Percentiles rank a stretch among this genome's conserved stretches.
Conservation (phyloP, 2,329 filamentous ascomycete genomes). For the Emergomyces africanus region DNA sequence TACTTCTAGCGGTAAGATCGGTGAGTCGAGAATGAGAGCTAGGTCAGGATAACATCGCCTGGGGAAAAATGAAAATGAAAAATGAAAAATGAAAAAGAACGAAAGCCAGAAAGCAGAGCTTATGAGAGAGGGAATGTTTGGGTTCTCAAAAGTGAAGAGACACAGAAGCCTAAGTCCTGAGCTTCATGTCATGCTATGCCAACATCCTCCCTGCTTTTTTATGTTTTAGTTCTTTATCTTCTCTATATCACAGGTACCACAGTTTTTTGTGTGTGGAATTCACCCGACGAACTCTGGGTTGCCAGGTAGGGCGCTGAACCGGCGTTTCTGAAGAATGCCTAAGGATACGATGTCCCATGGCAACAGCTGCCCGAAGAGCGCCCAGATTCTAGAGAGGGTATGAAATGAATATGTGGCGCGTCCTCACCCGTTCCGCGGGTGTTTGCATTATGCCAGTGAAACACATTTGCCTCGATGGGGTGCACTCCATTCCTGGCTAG, state of each 20-base stretch:
- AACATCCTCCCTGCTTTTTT: not conserved
- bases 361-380: slow-evolving; percentile 3
- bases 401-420: not conserved
- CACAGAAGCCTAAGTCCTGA: not conserved
- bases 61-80: not conserved
- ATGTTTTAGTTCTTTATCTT: not conserved
- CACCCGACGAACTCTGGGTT: not conserved
- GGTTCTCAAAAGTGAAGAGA: not conserved
- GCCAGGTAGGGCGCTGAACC: not conserved
- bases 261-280: not conserved
- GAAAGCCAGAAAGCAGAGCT: not conserved
- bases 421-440: slow-evolving; percentile 4
- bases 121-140: not conserved
- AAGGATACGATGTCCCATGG: not conserved
- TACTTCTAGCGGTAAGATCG: not conserved
- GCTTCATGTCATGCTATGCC: not conserved
- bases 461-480: slow-evolving; percentile 7
- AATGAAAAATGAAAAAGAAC: not conserved
- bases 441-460: slow-evolving; percentile 6
- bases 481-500: slow-evolving; percentile 1
- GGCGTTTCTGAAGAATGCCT: not conserved
- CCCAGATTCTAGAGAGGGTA: slow-evolving; percentile 2
- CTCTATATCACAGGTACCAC: not conserved
- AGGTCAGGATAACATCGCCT: not conserved
- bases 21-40: not conserved